Evolutionary conservation across 2,329 filamentous ascomycete species (phyloP), one percentile per base, ranked within the genome.

Genomic region (Fusarium buxicola): DNA sequence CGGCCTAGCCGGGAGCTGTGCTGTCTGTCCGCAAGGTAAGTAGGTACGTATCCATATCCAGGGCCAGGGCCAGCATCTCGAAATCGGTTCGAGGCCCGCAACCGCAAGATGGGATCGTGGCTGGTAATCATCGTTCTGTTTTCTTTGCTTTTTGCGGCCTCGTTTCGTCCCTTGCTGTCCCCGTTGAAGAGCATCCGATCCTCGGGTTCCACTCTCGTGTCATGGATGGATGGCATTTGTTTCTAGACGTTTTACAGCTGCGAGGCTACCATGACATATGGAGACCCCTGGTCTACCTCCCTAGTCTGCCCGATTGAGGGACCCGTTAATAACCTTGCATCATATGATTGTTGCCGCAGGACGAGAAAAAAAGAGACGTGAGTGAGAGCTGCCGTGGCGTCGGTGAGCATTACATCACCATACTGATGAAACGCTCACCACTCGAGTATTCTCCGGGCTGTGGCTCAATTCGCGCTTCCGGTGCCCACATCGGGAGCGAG

Each of bases 361-460:
- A 8, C 12, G 8, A 28, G 8, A 16, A n/a, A 45, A 43, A 60
- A 55, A 36, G 55, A 24, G 21, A 21, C 21, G 21, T 21, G 21
- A n/a, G 5, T 45, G 59, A 58, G 65, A 69, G 63, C 35, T 66
- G 56, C 62, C 54, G 54, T 64, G 58, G 61, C 66, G 60, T 49
- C 38, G 32, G 45, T 50, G 39, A n/a, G 46, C 52, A 69, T 69
- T 69, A 69, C 67, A 69, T 69, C 67, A 69, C 62, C 62, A 66
- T 36, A 16, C n/a, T 24, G 32, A n/a, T 40, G 25, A 25, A 41
- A n/a, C 44, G 16, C 39, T 40, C 39, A 38, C 11, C 15, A 53
- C 40, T 48, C 25, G n/a, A n/a, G n/a, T n/a, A 21, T 21, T 21
- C 21, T 21, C 21, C 6, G 21, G 6, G 21, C 21, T 21, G 21